Evolutionary conservation across 148 eudicot genomes (phyloP), one percentile per base, ranked within the genome.

Genomic region (Cornus suecica): DNA sequence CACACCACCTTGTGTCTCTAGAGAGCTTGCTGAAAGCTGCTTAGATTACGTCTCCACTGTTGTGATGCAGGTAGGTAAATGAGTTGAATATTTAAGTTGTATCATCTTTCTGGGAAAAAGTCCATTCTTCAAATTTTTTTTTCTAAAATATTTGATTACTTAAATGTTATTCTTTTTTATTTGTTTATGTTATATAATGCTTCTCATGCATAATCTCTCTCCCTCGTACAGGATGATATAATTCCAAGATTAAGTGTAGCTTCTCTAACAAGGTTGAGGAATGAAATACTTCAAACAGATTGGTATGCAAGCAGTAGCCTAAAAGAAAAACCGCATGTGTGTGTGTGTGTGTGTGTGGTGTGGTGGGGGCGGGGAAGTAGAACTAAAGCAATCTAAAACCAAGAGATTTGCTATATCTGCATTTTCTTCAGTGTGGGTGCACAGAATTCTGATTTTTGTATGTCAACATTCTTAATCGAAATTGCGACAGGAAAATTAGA

Each of bases 21-120:
- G 81, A 85, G 97, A 89, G 61, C 90, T 94, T 74, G 96, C 97
- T 74, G 96, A 92, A 77, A 83, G 89, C 90, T 94, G 99, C 83
- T 81, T 82, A 41, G 91, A 86, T 42, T 95, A 82, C 82, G 94
- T 95, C 41, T 83, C 85, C 65, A 91, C 90, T 27, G 91, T 95
- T 73, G 90, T 92, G 80, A 91, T 95, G 97, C 97, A 95, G 94
- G 99, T 91, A 31, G 63, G 80, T 75, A 26, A 29, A 58, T 67
- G 18, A 16, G 34, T 77, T 76, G 32, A 26, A 31, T 54, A 27
- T 24, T 72, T 65, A 18, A 58, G 32, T 65, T 32, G 42, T 31
- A 10, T 54, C 25, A 37, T 67, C 15, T 73, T 22, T 61, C 54
- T 61, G 4, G 30, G 24, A 58, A n/a, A 58, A 58, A 58, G 16